Percentiles rank a stretch among this genome's conserved stretches.
Conservation (phyloP, 257 asterid genomes). For the Mentha longifolia region DNA sequence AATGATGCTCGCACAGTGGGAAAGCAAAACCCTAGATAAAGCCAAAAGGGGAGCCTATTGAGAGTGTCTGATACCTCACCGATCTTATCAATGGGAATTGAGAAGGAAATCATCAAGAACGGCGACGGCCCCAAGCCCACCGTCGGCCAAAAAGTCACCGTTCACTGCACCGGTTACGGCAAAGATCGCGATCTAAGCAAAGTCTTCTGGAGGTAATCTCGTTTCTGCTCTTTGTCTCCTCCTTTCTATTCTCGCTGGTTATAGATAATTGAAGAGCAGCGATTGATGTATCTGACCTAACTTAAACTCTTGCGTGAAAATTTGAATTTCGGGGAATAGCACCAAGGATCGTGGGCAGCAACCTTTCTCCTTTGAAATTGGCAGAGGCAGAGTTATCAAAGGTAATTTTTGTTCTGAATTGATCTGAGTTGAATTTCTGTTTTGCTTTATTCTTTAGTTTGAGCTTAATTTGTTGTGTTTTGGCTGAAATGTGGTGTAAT, state of each 20-base stretch:
- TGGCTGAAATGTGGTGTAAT: conserved; percentile 12
- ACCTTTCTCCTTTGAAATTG: conserved; percentile 87
- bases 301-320: conserved; percentile 22
- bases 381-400: conserved; percentile 84
- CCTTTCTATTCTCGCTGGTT: background rate
- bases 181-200: conserved; percentile 72
- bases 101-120: conserved; percentile 66
- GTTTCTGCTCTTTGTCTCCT: background rate
- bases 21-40: conserved; percentile 40
- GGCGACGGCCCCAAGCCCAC: conserved; percentile 86
- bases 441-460: background rate
- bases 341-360: conserved; percentile 95
- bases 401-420: conserved; percentile 46
- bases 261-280: background rate
- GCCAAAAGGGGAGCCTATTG: background rate
- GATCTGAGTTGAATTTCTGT: background rate
- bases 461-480: background rate
- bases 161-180: conserved; percentile 98
- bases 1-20: background rate
- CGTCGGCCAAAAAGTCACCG: conserved; percentile 84
- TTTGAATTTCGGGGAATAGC: conserved; percentile 47
- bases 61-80: conserved; percentile 25
- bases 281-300: conserved; percentile 19
- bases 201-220: conserved; percentile 85
- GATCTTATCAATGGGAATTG: conserved; percentile 70